Conservation (phyloP, 2,329 filamentous ascomycete genomes). For the Tolypocladium nubicola region DNA sequence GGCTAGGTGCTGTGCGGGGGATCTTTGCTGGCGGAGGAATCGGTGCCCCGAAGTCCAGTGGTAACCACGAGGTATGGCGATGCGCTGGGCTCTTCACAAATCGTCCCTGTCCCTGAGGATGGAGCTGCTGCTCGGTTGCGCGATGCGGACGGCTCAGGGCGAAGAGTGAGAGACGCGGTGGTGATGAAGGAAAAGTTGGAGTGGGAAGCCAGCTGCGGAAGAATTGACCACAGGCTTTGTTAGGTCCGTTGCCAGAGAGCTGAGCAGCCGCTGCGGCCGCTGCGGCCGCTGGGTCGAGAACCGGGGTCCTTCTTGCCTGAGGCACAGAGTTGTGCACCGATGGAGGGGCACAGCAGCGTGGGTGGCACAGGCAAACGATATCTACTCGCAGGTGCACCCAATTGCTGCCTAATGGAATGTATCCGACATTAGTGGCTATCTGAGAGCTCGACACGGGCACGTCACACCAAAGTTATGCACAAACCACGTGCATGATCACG, state of each 20-base stretch:
- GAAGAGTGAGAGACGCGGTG: background rate
- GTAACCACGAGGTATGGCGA: background rate
- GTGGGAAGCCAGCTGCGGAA: conserved; percentile 6
- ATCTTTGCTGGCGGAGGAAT: conserved; percentile 5
- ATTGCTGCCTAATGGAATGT: background rate
- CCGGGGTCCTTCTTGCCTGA: conserved; percentile 7
- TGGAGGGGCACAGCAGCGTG: background rate
- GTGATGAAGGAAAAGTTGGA: conserved; percentile 1
- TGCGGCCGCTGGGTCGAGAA: conserved; percentile 1
- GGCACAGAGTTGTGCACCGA: conserved; percentile 1
- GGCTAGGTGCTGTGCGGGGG: conserved; percentile 1
- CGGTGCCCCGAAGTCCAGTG: background rate
- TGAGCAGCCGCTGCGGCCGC: conserved; percentile 7
- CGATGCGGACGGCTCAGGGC: background rate
- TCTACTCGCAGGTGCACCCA: background rate
- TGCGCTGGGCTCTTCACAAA: background rate
- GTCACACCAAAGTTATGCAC: background rate
- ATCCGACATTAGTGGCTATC: background rate
- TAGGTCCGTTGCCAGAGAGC: conserved; percentile 9
- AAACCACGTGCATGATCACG: conserved; percentile 13
- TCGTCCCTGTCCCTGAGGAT: background rate
- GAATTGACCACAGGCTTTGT: conserved; percentile 4
- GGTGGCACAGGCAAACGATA: background rate
- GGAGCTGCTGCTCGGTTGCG: background rate
- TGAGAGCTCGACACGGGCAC: background rate